phyloP scores from a whole-genome alignment of 1,139 yeast genomes.

The Taphrina confusa region DNA sequence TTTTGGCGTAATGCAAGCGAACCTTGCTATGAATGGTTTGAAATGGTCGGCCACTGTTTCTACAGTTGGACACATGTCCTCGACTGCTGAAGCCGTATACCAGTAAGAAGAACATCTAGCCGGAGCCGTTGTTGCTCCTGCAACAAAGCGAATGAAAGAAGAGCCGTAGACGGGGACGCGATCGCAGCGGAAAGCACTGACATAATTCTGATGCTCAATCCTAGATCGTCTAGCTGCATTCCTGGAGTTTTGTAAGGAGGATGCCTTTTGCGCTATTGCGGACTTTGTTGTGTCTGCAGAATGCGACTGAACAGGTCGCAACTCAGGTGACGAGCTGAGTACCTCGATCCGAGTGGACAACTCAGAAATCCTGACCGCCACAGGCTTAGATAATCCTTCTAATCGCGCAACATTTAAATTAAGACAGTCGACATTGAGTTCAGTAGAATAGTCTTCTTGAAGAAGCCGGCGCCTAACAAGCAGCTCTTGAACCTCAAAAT shows the following conservation, averaged over 20 bases:
- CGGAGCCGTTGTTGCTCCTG: not conserved
- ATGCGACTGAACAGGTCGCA: not conserved
- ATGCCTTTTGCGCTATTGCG: not conserved
- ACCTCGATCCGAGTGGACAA: not conserved
- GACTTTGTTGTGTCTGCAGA: not conserved
- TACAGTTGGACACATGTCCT: not conserved
- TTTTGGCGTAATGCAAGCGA: slow-evolving; percentile 83
- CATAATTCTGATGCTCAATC: not conserved
- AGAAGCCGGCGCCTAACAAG: slow-evolving; percentile 52
- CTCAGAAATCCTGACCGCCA: not conserved
- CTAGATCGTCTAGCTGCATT: not conserved
- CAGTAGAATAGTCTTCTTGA: slow-evolving; percentile 43
- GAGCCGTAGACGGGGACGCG: slow-evolving; percentile 8
- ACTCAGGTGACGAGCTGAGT: not conserved
- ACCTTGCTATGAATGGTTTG: slow-evolving; percentile 59
- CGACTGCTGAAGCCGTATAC: not conserved
- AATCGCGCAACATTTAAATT: slow-evolving; percentile 61
- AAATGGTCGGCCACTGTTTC: slow-evolving; percentile 31
- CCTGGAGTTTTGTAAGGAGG: not conserved
- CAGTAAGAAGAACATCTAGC: not conserved
- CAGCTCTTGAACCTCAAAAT: slow-evolving; percentile 53
- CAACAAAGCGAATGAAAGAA: not conserved
- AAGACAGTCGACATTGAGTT: slow-evolving; percentile 58
- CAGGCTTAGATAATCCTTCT: slow-evolving; percentile 46
- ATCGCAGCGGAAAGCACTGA: not conserved